phyloP scores from a whole-genome alignment of 2,329 filamentous ascomycete genomes.

The Monilinia fructicola region DNA sequence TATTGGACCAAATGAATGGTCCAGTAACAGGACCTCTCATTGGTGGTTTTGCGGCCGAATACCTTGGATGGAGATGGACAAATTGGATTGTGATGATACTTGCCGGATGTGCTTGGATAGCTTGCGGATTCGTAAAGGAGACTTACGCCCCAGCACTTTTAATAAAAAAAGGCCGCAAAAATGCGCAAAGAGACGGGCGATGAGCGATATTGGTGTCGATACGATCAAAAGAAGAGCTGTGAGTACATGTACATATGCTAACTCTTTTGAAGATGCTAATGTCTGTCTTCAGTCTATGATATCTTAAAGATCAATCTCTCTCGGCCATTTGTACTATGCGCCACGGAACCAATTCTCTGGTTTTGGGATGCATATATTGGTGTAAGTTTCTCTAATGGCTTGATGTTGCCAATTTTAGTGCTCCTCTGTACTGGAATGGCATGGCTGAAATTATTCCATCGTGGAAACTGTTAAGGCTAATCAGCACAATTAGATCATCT shows the following conservation, averaged over 20 bases:
- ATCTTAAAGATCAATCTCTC: conserved; percentile 74
- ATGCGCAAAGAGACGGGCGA: conserved; percentile 69
- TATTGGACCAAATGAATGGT: conserved; percentile 79
- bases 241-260: background rate
- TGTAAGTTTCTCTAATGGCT: conserved; percentile 28
- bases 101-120: conserved; percentile 58
- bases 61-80: conserved; percentile 84
- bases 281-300: conserved; percentile 54
- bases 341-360: conserved; percentile 78
- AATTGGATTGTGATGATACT: conserved; percentile 80
- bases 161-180: conserved; percentile 61
- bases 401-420: background rate
- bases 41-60: conserved; percentile 75
- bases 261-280: conserved; percentile 11
- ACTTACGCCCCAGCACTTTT: conserved; percentile 75
- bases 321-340: conserved; percentile 73
- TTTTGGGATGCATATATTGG: conserved; percentile 70
- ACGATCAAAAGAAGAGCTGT: conserved; percentile 42
- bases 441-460: background rate
- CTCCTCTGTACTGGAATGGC: background rate
- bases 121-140: conserved; percentile 64
- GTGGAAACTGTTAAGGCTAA: background rate
- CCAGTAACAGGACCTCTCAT: conserved; percentile 66
- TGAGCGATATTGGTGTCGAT: conserved; percentile 73
- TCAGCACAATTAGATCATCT: conserved; percentile 56